Base-by-base conservation (phyloP, 768 basidiomycete genomes). In the Polyporus arcularius region DNA sequence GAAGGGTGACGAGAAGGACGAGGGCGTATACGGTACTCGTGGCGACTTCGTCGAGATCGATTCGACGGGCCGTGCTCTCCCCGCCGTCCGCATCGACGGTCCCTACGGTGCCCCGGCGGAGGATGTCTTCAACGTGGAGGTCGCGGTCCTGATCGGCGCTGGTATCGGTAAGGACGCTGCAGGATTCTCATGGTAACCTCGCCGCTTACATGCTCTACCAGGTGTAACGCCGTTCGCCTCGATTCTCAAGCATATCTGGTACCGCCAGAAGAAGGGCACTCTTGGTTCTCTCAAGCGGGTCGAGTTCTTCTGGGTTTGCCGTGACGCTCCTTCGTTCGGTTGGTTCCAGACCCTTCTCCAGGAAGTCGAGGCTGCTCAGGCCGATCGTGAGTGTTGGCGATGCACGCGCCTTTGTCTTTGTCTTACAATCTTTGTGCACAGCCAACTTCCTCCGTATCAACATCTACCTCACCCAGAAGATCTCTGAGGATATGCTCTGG, bases 181-280 rank as follows among this genome's bases (percentile, higher is more conserved):
- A 14, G 10, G 12, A 31, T 14, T 26, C 16, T 28, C n/a, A 18
- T 10, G 47, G 14, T 64, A 40, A 43, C 60, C 40, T 18, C 11
- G 35, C 41, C 38, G 43, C 39, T 63, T 39, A 54, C 50, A 15
- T 42, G 53, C 38, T 50, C 14, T 39, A 49, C 42, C 60, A 89
- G 88, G 89, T 75, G 93, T 98, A 45, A 96, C 96, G 12, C 95
- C 95, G 0, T 98, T 96, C 69, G 94, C 94, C 0, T 93, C 92
- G 18, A 96, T 98, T 68, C 79, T 98, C 65, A 96, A 95, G 77
- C 90, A 97, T 71, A 92, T 98, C 62, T 96, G 94, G 94, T 96
- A 96, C 78, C 85, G 86, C 67, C 94, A 96, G 74, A 87, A 85
- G 76, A 82, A 81, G 58, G 88, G 89, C 43, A 82, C 84, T 60